Evolutionary conservation across 495 filamentous ascomycete species (phyloP).

Genomic region (Platismatia glauca): DNA sequence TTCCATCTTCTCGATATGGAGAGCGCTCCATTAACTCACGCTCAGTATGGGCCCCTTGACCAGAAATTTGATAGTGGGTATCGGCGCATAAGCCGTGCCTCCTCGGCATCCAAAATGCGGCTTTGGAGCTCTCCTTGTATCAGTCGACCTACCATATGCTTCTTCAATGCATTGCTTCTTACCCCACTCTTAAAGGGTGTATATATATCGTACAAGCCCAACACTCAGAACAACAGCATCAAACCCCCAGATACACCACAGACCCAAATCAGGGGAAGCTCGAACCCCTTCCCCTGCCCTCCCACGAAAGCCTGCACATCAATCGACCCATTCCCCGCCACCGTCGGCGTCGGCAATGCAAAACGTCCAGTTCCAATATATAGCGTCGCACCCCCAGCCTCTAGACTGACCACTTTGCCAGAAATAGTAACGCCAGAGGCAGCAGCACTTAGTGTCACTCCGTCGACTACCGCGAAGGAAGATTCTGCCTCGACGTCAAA

Average conservation of each 20-base stretch:
- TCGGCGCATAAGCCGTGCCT: too few relatives aligned
- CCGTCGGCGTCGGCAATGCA: background rate
- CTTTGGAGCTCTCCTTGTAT: too few relatives aligned
- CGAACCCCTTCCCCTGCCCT: background rate
- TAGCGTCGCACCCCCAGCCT: background rate
- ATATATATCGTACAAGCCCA: too few relatives aligned
- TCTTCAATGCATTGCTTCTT: too few relatives aligned
- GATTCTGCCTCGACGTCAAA: background rate
- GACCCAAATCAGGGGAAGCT: background rate
- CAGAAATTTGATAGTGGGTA: too few relatives aligned
- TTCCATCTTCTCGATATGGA: too few relatives aligned
- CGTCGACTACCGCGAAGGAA: constrained; percentile 2
- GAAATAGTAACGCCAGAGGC: background rate
- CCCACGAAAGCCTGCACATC: background rate
- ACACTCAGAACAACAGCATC: background rate
- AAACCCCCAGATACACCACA: background rate
- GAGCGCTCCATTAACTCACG: too few relatives aligned
- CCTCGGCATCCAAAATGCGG: too few relatives aligned
- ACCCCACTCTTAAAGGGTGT: too few relatives aligned
- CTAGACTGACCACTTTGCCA: background rate
- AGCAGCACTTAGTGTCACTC: background rate
- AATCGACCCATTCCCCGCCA: background rate
- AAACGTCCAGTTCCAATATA: background rate
- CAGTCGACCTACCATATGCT: too few relatives aligned
- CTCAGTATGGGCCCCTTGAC: too few relatives aligned